A percentile compares a stretch with the other conserved stretches of the same genome.
Conservation (phyloP, 2,329 filamentous ascomycete species). For the Aureobasidium sp. region DNA sequence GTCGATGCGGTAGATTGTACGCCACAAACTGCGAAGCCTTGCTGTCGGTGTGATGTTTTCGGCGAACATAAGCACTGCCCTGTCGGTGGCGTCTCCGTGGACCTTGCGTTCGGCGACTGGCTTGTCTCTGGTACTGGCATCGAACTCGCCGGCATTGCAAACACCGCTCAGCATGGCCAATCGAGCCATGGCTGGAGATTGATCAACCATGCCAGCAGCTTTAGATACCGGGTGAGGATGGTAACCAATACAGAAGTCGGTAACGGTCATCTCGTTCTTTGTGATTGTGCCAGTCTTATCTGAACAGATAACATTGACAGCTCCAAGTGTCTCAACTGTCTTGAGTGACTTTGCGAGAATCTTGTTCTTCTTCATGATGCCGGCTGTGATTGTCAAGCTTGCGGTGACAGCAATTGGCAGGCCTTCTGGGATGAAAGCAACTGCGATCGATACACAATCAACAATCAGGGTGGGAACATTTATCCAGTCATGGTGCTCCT, state of each 20-base stretch:
- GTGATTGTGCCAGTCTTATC: slow-evolving; percentile 72
- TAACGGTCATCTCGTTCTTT: slow-evolving; percentile 66
- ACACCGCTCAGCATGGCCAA: slow-evolving; percentile 57
- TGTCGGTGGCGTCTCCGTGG: slow-evolving; percentile 70
- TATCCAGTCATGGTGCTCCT: slow-evolving; percentile 62
- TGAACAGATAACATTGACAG: slow-evolving; percentile 66
- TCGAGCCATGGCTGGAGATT: slow-evolving; percentile 44
- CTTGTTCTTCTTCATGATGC: slow-evolving; percentile 69
- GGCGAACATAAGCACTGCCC: slow-evolving; percentile 65
- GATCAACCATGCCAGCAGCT: slow-evolving; percentile 38
- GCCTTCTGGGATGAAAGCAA: slow-evolving; percentile 71
- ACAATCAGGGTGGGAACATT: slow-evolving; percentile 66
- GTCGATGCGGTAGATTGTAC: slow-evolving; percentile 58
- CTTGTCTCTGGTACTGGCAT: slow-evolving; percentile 54
- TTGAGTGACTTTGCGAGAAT: slow-evolving; percentile 74
- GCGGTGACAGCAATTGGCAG: slow-evolving; percentile 61
- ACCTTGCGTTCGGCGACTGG: slow-evolving; percentile 58
- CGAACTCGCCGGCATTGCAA: slow-evolving; percentile 71
- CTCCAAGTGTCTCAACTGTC: slow-evolving; percentile 68
- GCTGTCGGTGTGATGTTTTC: slow-evolving; percentile 56
- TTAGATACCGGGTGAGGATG: slow-evolving; percentile 44
- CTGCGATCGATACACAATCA: slow-evolving; percentile 56
- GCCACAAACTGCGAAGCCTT: slow-evolving; percentile 57
- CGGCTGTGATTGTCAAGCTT: slow-evolving; percentile 68
- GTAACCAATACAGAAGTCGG: slow-evolving; percentile 57